Conservation (phyloP, 352 stramenopile genomes). For the Phytophthora ramorum region DNA sequence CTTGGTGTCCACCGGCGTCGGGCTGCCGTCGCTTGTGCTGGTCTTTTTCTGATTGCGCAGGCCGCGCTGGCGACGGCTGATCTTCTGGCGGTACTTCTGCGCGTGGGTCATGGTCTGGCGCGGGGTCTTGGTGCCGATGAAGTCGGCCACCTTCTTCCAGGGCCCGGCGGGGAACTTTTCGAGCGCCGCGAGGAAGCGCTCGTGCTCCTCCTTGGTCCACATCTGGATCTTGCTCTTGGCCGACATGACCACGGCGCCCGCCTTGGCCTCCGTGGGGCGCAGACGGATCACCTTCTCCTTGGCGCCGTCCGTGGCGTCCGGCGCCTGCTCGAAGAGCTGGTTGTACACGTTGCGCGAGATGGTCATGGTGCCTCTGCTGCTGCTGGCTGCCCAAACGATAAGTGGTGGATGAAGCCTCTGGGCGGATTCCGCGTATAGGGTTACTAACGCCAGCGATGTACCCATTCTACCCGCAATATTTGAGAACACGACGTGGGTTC, state of each 20-base stretch:
- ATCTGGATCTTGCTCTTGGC: conserved; percentile 88
- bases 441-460: conserved; percentile 35
- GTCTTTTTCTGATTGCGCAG: conserved; percentile 83
- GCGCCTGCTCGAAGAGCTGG: conserved; percentile 79
- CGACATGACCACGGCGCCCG: conserved; percentile 76
- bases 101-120: conserved; percentile 94
- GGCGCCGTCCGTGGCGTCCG: conserved; percentile 28
- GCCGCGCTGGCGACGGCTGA: conserved; percentile 71
- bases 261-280: conserved; percentile 81
- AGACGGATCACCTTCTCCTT: conserved; percentile 81
- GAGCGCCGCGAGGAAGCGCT: conserved; percentile 83
- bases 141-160: conserved; percentile 88
- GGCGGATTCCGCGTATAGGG: conserved; percentile 9
- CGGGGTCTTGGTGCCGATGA: conserved; percentile 87
- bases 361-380: conserved; percentile 54
- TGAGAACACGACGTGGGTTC: conserved; percentile 17
- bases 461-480: conserved; percentile 24
- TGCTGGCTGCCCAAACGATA: conserved; percentile 5
- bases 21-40: conserved; percentile 9
- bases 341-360: conserved; percentile 88
- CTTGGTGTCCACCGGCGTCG: conserved; percentile 30
- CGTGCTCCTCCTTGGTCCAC: conserved; percentile 89
- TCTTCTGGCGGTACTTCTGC: conserved; percentile 89
- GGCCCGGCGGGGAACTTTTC: conserved; percentile 86
- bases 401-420: conserved; percentile 34